A percentile compares a stretch with the other conserved stretches of the same genome.
These are phyloP conservation scores for Citeromyces nyonsensis DNA, from an alignment of 805 yeast genomes.

Conservation along the genomic window DNA sequence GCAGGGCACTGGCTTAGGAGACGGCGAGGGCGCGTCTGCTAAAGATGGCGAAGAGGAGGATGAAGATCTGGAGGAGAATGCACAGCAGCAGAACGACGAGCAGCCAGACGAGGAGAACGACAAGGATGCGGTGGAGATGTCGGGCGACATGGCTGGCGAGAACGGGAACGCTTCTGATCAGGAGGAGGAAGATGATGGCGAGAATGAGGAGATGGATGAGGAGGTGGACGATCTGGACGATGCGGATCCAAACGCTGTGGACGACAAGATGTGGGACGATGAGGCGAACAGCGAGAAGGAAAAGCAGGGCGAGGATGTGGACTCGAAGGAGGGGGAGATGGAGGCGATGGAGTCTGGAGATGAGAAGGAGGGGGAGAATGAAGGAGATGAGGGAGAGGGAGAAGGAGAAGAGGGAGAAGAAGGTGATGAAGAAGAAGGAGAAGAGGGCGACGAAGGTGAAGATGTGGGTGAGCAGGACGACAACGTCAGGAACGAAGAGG, in stretches of 20 bases:
- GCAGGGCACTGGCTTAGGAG: constrained; percentile 93
- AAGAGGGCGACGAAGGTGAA: constrained; percentile 42
- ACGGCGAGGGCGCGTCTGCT: constrained; percentile 59
- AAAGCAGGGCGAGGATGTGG: constrained; percentile 20
- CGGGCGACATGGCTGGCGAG: constrained; percentile 95
- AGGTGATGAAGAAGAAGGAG: constrained; percentile 30
- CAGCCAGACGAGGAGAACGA: constrained; percentile 48
- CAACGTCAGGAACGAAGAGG: constrained; percentile 53
- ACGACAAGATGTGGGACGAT: constrained; percentile 97
- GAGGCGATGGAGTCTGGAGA: constrained; percentile 51
- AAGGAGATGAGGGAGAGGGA: constrained; percentile 13
- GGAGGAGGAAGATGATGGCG: constrained; percentile 32
- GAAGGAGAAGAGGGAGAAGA: constrained; percentile 22
- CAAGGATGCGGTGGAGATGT: constrained; percentile 82
- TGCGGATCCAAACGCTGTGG: constrained; percentile 86
- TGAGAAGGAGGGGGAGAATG: constrained; percentile 13
- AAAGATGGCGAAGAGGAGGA: constrained; percentile 83
- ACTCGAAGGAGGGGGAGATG: constrained; percentile 68
- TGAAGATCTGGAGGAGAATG: constrained; percentile 70
- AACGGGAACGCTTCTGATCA: constrained; percentile 66
- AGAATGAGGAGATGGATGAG: constrained; percentile 69
- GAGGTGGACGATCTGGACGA: constrained; percentile 83
- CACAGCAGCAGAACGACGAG: constrained; percentile 60
- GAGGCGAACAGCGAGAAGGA: constrained; percentile 27
- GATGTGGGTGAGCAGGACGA: constrained; percentile 78